These are phyloP conservation scores for Kodamaea anthophila DNA, from an alignment of 1,139 yeast species.

Conservation along the genomic window DNA sequence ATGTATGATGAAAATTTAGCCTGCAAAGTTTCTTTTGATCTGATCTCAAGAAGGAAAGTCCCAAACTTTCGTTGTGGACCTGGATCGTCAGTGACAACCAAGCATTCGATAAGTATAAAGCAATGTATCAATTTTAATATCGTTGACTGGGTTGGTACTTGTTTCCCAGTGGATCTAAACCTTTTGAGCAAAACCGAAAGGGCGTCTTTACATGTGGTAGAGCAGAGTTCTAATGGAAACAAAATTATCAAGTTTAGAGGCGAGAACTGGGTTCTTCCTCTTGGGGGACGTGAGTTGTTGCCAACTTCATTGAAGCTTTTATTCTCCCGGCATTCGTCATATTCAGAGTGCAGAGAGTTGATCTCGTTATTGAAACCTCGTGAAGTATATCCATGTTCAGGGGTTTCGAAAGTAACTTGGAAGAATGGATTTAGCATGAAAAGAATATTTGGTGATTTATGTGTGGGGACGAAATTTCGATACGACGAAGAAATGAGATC, in stretches of 20 bases:
- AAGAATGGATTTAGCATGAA: conserved; percentile 36
- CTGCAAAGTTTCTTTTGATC: conserved; percentile 14
- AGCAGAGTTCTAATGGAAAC: conserved; percentile 20
- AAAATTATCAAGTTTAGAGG: conserved; percentile 17
- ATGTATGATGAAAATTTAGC: too few species aligned
- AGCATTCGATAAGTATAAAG: conserved; percentile 20
- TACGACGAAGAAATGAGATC: conserved; percentile 26
- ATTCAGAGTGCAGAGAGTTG: conserved; percentile 37
- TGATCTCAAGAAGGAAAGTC: neutral
- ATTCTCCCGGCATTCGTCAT: conserved; percentile 54
- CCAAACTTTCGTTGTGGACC: conserved; percentile 2
- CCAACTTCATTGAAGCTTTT: conserved; percentile 36
- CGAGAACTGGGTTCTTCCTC: conserved; percentile 25
- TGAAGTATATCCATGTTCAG: conserved; percentile 41
- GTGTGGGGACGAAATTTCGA: conserved; percentile 17
- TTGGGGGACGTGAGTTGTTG: conserved; percentile 24
- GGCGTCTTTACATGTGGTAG: conserved; percentile 11
- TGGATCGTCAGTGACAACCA: neutral
- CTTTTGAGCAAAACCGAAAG: conserved; percentile 13
- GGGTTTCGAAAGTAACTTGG: conserved; percentile 32
- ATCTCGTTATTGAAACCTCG: conserved; percentile 32
- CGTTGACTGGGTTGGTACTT: conserved; percentile 25
- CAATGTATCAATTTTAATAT: conserved; percentile 40
- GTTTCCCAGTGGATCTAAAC: conserved; percentile 20
- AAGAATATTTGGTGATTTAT: conserved; percentile 39